Evolutionary conservation across 495 filamentous ascomycete genomes (phyloP).

Genomic region (Collariella sp.): DNA sequence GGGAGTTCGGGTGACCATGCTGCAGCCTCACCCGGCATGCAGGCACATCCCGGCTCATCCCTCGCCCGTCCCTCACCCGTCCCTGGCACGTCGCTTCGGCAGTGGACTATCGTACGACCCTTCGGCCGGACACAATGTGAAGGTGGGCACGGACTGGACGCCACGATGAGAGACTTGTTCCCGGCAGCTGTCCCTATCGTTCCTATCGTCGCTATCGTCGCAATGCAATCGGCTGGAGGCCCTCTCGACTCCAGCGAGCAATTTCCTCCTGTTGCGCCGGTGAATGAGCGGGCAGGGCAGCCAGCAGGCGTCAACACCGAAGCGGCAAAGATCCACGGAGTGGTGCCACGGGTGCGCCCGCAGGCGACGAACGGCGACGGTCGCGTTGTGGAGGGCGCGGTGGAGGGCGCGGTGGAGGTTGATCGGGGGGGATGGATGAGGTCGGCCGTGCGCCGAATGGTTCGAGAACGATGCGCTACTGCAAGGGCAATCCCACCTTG

Average conservation of each 20-base stretch:
- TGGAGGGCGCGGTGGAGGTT: neutral
- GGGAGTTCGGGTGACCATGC: neutral
- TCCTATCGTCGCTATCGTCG: no score
- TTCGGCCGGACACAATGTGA: neutral
- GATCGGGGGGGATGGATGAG: neutral
- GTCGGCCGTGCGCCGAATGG: neutral
- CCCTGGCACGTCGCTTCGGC: slow-evolving; percentile 1
- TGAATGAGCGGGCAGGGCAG: neutral
- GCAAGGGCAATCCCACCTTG: neutral
- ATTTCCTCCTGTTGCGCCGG: neutral
- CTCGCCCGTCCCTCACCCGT: neutral
- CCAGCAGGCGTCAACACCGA: no score
- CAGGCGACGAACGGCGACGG: no score
- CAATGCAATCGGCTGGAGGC: neutral
- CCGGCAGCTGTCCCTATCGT: no score
- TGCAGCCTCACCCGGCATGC: slow-evolving; percentile 3
- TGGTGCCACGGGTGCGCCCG: neutral
- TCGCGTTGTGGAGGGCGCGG: no score
- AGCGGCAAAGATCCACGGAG: neutral
- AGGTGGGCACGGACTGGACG: no score
- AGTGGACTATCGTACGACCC: slow-evolving; percentile 10
- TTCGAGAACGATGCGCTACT: neutral
- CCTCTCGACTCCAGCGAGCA: neutral
- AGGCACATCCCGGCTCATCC: neutral
- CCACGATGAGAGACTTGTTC: no score